Percentiles rank a stretch among this genome's conserved stretches.
Conservation (phyloP, 2,329 filamentous ascomycete genomes). For the Davidsoniella eucalypti region DNA sequence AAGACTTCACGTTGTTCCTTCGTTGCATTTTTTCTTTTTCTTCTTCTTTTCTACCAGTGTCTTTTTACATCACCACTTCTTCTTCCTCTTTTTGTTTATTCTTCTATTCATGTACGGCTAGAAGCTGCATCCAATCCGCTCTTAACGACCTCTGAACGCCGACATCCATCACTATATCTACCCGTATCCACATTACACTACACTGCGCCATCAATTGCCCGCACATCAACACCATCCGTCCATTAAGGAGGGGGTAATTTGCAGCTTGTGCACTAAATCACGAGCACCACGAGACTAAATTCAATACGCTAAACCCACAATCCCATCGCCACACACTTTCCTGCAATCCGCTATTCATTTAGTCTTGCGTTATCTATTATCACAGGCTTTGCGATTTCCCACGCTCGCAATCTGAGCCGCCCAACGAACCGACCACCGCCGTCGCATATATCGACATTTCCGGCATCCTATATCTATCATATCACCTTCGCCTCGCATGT, state of each 20-base stretch:
- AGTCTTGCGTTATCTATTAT: too few relatives aligned
- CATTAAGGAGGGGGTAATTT: too few relatives aligned
- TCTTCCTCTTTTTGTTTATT: conserved; percentile 3
- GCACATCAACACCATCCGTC: too few relatives aligned
- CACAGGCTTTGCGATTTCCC: neutral
- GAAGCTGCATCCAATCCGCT: neutral
- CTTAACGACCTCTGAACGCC: neutral
- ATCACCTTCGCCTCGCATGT: neutral
- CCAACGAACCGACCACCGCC: neutral
- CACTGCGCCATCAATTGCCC: too few relatives aligned
- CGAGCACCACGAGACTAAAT: too few relatives aligned
- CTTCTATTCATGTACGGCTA: neutral
- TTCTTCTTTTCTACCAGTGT: conserved; percentile 8
- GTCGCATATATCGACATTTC: neutral
- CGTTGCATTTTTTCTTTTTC: neutral
- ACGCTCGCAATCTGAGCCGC: neutral
- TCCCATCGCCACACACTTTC: neutral
- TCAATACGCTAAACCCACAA: neutral
- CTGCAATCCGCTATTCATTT: too few relatives aligned
- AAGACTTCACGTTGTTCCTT: conserved; percentile 6
- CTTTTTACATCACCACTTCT: conserved; percentile 1
- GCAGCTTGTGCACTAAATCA: too few relatives aligned
- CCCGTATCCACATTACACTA: neutral
- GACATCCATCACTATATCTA: neutral
- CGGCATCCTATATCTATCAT: neutral